Conservation (phyloP, 441 rosid species). For the Metrosideros polymorpha region DNA sequence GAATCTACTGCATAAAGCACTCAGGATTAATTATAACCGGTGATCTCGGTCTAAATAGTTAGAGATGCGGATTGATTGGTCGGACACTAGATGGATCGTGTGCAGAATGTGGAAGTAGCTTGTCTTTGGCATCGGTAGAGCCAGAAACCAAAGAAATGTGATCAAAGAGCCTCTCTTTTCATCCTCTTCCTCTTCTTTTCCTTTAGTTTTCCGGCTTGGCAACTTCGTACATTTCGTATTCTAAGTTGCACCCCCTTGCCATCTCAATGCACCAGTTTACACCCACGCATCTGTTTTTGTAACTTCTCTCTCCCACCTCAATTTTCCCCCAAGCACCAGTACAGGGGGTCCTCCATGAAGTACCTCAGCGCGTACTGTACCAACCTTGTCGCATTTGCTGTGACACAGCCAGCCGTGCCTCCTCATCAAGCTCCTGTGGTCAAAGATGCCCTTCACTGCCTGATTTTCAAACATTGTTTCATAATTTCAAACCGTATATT, state of each 20-base stretch:
- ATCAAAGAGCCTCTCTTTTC: background rate
- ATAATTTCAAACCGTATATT: background rate
- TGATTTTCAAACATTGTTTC: background rate
- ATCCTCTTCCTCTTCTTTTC: background rate
- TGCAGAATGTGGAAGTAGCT: background rate
- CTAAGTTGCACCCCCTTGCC: background rate
- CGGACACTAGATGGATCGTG: background rate
- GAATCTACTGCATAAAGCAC: background rate
- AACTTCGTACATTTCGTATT: background rate
- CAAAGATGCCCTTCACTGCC: background rate
- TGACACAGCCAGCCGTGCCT: background rate
- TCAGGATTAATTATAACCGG: background rate
- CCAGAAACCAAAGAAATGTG: background rate
- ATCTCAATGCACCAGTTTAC: background rate
- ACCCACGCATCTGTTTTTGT: background rate
- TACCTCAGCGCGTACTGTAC: background rate
- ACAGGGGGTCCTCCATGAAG: background rate
- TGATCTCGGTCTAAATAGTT: background rate
- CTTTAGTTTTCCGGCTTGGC: background rate
- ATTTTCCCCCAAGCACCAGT: background rate
- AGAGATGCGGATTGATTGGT: background rate
- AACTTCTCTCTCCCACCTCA: background rate
- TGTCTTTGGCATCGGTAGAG: background rate
- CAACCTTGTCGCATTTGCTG: background rate
- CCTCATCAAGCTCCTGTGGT: background rate